Base-by-base conservation (phyloP, 768 basidiomycete species). In the Russula compacta region DNA sequence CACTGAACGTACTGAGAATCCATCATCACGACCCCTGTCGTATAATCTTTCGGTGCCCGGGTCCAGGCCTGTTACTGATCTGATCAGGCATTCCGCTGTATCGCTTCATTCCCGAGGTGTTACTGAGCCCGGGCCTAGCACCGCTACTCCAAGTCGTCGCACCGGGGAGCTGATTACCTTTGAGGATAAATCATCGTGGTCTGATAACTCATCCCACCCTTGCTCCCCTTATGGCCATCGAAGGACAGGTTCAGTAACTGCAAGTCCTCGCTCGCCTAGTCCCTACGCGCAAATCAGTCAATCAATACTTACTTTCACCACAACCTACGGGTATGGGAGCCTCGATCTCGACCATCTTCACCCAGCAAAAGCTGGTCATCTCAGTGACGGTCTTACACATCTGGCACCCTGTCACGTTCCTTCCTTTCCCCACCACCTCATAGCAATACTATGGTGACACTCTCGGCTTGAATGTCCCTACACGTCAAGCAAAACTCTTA, bases 1-100 rank as follows among this genome's bases (percentile, higher is more conserved):
- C 61, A 82, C 88, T 3, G 90, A 92, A 70, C 80, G 78, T 49
- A 89, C 87, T 1, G 90, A 92, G 72, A 83, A 86, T 36, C 74
- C 77, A 2, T 72, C 74, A 0, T 80, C 86, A 0, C 82, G 87
- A 32, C 87, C 87, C 0, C 67, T 71, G 6, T 81, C 81, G 4
- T 69, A 73, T 58, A 71, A 68, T 5, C 66, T 66, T 43, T 69
- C 72, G 1, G 68, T 62, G 4, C 67, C 63, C 67, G 43, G 67
- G 63, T 66, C 60, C 60, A 69, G 59, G 55, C 75, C 79, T 50
- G 47, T 60, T 63, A 56, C 76, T 73, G 74, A 36, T 74, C 78
- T 42, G 75, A 77, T 21, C 81, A 83, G 53, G 75, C 71, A 21
- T 71, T 75, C 48, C 76, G 81, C 33, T 74, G 79, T 39, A 5